phyloP scores from a whole-genome alignment of 768 basidiomycete species.

The Suillus fuscotomentosus region DNA sequence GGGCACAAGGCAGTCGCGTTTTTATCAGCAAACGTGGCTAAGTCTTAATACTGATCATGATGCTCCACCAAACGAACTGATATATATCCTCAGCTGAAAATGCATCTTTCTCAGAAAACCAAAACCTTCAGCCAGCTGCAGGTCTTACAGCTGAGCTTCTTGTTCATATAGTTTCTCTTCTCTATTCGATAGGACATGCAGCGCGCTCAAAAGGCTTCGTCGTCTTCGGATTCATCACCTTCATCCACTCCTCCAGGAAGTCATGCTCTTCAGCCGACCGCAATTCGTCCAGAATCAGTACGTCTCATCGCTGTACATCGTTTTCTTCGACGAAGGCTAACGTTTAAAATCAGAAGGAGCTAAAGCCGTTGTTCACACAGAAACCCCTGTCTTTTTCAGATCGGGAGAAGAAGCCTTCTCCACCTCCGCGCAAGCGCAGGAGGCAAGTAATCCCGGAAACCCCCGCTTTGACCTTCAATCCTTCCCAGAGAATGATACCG shows the following conservation, averaged over 20 bases:
- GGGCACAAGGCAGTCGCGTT: constrained; percentile 28
- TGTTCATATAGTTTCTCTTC: neutral
- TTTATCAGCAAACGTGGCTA: constrained; percentile 22
- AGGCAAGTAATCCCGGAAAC: constrained; percentile 20
- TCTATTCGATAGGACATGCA: neutral
- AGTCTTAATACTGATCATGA: constrained; percentile 3
- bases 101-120: neutral
- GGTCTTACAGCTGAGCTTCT: neutral
- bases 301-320: neutral
- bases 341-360: constrained; percentile 18
- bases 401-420: constrained; percentile 22
- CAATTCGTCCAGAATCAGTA: neutral
- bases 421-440: constrained; percentile 21
- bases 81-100: constrained; percentile 4
- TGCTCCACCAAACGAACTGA: neutral
- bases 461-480: constrained; percentile 19
- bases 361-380: constrained; percentile 18
- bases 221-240: constrained; percentile 4
- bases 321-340: constrained; percentile 7
- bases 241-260: neutral
- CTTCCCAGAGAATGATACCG: constrained; percentile 19
- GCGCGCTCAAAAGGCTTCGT: neutral
- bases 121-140: constrained; percentile 1
- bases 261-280: neutral
- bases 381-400: constrained; percentile 21